Evolutionary conservation across 2,329 filamentous ascomycete species (phyloP).

Genomic region (Hymenoscyphus infarciens): DNA sequence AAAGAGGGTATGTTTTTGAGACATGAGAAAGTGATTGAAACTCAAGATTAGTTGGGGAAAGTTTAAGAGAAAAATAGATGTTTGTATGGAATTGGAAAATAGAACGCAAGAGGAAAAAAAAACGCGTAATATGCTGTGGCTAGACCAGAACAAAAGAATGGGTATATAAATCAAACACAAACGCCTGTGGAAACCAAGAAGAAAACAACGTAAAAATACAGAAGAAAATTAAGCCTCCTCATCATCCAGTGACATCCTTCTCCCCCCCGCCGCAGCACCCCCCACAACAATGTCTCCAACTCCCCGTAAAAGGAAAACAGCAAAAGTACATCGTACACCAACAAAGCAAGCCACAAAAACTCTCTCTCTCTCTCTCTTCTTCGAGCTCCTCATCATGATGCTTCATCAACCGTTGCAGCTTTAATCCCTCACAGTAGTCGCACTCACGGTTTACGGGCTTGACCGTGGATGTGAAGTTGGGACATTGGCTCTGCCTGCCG

Average conservation of each 20-base stretch:
- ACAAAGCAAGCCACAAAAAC: neutral
- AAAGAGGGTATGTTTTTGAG: too few relatives aligned
- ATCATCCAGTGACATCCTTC: neutral
- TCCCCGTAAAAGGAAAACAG: neutral
- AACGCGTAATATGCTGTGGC: too few relatives aligned
- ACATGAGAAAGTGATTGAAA: too few relatives aligned
- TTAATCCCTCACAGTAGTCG: neutral
- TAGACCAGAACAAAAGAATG: too few relatives aligned
- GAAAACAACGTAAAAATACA: too few relatives aligned
- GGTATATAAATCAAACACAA: too few relatives aligned
- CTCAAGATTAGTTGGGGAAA: too few relatives aligned
- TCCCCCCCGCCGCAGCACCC: neutral
- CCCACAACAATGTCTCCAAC: neutral
- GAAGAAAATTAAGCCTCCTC: too few relatives aligned
- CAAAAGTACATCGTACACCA: neutral
- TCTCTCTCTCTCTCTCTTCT: neutral
- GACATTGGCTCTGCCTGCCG: neutral
- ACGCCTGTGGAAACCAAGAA: too few relatives aligned
- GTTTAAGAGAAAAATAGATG: too few relatives aligned
- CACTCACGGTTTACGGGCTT: neutral
- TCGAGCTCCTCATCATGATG: neutral
- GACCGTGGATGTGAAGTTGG: neutral
- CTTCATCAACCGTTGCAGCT: neutral
- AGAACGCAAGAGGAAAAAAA: too few relatives aligned
- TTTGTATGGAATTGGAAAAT: too few relatives aligned